Conservation (phyloP, 805 yeast species). For the Cyberlindnera amylophila region DNA sequence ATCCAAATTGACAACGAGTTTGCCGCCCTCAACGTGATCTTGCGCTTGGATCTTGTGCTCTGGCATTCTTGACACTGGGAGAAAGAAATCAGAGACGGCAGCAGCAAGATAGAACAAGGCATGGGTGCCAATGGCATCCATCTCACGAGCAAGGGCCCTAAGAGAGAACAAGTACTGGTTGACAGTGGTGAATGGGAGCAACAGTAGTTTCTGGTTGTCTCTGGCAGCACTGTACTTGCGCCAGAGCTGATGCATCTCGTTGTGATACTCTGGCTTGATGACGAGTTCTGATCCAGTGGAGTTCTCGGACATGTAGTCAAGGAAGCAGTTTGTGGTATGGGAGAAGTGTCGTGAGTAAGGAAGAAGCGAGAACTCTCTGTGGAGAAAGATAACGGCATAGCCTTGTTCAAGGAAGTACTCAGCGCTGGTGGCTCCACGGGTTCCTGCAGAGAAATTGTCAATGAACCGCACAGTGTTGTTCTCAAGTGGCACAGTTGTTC, state of each 20-base stretch:
- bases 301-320: slow-evolving; percentile 69
- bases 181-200: slow-evolving; percentile 90
- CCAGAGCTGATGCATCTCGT: slow-evolving; percentile 56
- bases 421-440: slow-evolving; percentile 95
- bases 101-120: slow-evolving; percentile 91
- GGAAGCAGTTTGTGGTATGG: slow-evolving; percentile 77
- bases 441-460: slow-evolving; percentile 96
- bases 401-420: slow-evolving; percentile 83
- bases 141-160: slow-evolving; percentile 55
- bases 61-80: slow-evolving; percentile 81
- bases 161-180: slow-evolving; percentile 89
- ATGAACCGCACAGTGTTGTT: slow-evolving; percentile 95
- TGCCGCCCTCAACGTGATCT: slow-evolving; percentile 53
- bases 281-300: slow-evolving; percentile 48
- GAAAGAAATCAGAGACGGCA: slow-evolving; percentile 94
- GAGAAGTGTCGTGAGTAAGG: slow-evolving; percentile 92
- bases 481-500: slow-evolving; percentile 96
- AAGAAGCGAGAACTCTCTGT: slow-evolving; percentile 84
- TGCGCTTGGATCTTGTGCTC: slow-evolving; percentile 93
- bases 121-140: slow-evolving; percentile 50
- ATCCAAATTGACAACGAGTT: slow-evolving; percentile 78
- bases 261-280: slow-evolving; percentile 57
- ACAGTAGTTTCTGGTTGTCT: slow-evolving; percentile 36
- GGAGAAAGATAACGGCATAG: slow-evolving; percentile 89
- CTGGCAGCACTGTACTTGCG: slow-evolving; percentile 45